A percentile compares a stretch with the other conserved stretches of the same genome.
Conservation (phyloP, 805 yeast species). For the Myxozyma mucilagina region DNA sequence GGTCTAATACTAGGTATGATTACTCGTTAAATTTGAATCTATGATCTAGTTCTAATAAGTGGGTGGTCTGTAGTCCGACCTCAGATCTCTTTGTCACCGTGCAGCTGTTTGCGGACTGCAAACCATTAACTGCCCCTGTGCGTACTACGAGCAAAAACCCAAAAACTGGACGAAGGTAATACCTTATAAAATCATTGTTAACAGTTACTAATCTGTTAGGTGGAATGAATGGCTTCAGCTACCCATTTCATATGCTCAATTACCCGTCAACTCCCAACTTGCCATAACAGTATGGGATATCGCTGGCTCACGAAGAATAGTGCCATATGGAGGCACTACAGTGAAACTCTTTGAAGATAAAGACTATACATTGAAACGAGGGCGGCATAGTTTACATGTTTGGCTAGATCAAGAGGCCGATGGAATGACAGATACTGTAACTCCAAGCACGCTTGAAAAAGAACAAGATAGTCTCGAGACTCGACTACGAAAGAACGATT, state of each 20-base stretch:
- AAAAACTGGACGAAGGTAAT: conserved; percentile 35
- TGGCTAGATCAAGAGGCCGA: conserved; percentile 44
- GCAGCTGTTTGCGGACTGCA: conserved; percentile 48
- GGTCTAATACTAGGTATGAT: conserved; percentile 44
- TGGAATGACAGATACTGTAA: conserved; percentile 37
- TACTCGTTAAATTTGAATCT: neutral
- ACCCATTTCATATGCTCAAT: conserved; percentile 69
- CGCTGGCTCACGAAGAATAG: conserved; percentile 49
- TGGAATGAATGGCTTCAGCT: conserved; percentile 77
- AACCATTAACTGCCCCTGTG: conserved; percentile 53
- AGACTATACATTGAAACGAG: conserved; percentile 64
- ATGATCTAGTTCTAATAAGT: neutral
- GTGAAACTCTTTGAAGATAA: conserved; percentile 57
- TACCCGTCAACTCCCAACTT: conserved; percentile 63
- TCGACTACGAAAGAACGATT: conserved; percentile 55
- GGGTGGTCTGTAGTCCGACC: conserved; percentile 22
- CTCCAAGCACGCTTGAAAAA: conserved; percentile 33
- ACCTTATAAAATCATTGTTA: neutral
- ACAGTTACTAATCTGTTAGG: conserved; percentile 29
- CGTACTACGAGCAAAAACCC: conserved; percentile 53
- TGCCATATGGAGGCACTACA: conserved; percentile 62
- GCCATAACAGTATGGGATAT: conserved; percentile 69
- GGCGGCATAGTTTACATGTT: conserved; percentile 61
- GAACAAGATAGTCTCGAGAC: conserved; percentile 54
- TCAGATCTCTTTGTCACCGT: conserved; percentile 47